A percentile compares a stretch with the other conserved stretches of the same genome.
phyloP scores from a whole-genome alignment of 179 eudicot genomes.

The Dionaea muscipula region DNA sequence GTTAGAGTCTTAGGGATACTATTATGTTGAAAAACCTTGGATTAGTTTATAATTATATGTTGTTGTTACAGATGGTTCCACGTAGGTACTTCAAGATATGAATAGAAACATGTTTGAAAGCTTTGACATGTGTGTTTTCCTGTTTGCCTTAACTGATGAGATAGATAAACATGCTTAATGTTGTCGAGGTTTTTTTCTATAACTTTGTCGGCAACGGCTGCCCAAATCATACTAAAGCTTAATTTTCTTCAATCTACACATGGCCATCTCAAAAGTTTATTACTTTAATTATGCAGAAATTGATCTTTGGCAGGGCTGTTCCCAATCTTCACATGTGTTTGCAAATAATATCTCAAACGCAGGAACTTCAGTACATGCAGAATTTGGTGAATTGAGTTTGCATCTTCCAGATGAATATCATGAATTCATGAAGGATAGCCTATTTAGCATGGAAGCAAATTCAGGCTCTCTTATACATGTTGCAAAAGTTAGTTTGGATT shows the following conservation, averaged over 20 bases:
- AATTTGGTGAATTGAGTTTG: slow-evolving; percentile 86
- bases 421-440: slow-evolving; percentile 71
- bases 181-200: too few species aligned
- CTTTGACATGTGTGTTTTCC: too few species aligned
- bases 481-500: slow-evolving; percentile 69
- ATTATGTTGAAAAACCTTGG: too few species aligned
- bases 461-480: slow-evolving; percentile 75
- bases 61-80: too few species aligned
- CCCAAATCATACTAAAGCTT: too few species aligned
- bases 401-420: slow-evolving; percentile 92
- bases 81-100: not conserved
- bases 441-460: slow-evolving; percentile 87
- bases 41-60: too few species aligned
- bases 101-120: not conserved
- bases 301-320: slow-evolving; percentile 63
- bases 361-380: slow-evolving; percentile 71
- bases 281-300: not conserved
- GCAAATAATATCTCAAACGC: slow-evolving; percentile 83
- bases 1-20: too few species aligned
- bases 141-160: too few species aligned
- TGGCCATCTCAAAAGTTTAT: too few species aligned
- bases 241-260: too few species aligned
- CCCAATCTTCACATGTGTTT: slow-evolving; percentile 82
- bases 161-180: too few species aligned
- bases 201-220: too few species aligned